A percentile compares a stretch with the other conserved stretches of the same genome.
Conservation (phyloP, 1,139 yeast species). For the Yamadazyma sp. region DNA sequence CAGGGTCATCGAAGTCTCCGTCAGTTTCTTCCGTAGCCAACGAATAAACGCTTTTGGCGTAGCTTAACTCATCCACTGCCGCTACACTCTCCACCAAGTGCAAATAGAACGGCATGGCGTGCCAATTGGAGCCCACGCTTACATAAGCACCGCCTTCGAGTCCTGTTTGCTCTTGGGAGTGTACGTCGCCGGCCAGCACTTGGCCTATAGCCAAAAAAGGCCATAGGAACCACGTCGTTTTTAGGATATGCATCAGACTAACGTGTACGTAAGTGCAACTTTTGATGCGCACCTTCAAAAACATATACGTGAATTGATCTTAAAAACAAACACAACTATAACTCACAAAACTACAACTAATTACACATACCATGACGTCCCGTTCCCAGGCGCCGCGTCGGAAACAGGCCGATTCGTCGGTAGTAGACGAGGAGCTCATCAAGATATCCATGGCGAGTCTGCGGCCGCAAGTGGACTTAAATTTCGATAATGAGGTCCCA, state of each 20-base stretch:
- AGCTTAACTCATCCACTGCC: slow-evolving; percentile 48
- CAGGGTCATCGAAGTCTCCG: slow-evolving; percentile 27
- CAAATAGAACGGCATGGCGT: slow-evolving; percentile 28
- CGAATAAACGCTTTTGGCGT: slow-evolving; percentile 42
- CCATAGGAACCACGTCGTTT: too few species aligned
- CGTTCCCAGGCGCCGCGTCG: slow-evolving; percentile 1
- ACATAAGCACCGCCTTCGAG: background rate
- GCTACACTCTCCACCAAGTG: slow-evolving; percentile 58
- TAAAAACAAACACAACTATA: too few species aligned
- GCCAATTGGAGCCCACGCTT: background rate
- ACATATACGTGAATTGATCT: too few species aligned
- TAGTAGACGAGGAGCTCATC: slow-evolving; percentile 2
- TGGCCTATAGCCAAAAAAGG: too few species aligned
- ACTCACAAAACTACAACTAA: background rate
- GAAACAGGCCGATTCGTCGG: background rate
- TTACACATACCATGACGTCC: background rate
- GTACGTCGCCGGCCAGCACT: background rate
- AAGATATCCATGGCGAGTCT: background rate
- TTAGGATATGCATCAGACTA: too few species aligned
- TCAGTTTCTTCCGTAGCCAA: slow-evolving; percentile 25
- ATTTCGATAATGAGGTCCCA: background rate
- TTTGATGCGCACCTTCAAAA: too few species aligned
- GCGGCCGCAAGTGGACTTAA: background rate
- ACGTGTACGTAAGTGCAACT: too few species aligned
- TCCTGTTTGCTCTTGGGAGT: too few species aligned